Conservation (phyloP, 306 rosid genomes). For the Sechiopsis laciniata region DNA sequence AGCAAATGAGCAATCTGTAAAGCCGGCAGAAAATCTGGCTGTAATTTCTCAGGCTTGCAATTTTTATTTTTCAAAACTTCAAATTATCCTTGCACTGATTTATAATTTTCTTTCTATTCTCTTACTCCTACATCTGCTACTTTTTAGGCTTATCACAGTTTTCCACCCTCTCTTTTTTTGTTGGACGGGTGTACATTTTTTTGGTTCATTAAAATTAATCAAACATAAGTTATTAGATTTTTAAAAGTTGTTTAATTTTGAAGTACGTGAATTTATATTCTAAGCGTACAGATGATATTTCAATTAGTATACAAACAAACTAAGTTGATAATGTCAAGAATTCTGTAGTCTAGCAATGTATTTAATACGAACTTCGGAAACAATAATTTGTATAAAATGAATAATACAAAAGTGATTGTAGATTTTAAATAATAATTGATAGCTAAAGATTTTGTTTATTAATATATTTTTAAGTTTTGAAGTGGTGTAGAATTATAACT, state of each 20-base stretch:
- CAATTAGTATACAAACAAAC: not conserved
- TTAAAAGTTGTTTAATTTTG: not conserved
- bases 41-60: conserved; percentile 45
- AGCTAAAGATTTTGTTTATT: too few species aligned
- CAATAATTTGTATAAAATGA: not conserved
- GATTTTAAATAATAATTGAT: not conserved
- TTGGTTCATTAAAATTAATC: not conserved
- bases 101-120: not conserved
- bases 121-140: not conserved
- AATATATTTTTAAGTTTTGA: not conserved
- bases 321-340: conserved; percentile 2
- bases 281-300: not conserved
- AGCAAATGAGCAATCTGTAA: conserved; percentile 65
- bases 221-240: not conserved
- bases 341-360: not conserved
- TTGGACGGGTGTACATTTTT: not conserved
- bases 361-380: not conserved
- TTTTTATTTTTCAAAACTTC: not conserved
- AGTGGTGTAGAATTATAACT: not conserved
- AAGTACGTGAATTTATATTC: not conserved
- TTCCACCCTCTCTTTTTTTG: not conserved
- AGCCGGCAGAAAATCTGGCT: conserved; percentile 64
- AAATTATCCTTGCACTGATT: not conserved
- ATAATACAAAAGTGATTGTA: not conserved
- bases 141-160: not conserved